phyloP scores from a whole-genome alignment of 352 stramenopile genomes.

The Phytophthora lateralis region DNA sequence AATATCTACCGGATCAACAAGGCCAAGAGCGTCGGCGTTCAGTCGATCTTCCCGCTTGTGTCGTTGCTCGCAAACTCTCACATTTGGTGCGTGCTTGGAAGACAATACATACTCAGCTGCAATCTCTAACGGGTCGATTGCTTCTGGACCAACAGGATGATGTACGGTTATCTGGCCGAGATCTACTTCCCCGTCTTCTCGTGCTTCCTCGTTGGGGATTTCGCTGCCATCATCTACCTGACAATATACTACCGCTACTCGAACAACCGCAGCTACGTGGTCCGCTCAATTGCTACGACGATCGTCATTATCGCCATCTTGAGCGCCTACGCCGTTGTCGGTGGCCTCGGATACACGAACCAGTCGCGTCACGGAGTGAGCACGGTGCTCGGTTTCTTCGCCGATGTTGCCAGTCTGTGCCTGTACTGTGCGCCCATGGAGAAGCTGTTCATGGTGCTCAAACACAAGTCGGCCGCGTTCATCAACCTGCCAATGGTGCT shows the following conservation, averaged over 20 bases:
- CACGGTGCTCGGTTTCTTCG: conserved; percentile 42
- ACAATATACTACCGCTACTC: conserved; percentile 56
- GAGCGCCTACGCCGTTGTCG: conserved; percentile 45
- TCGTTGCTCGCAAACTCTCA: conserved; percentile 50
- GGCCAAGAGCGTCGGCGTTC: conserved; percentile 38
- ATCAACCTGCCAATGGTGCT: conserved; percentile 60
- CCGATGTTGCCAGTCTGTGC: conserved; percentile 34
- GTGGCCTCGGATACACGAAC: conserved; percentile 35
- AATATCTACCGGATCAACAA: conserved; percentile 45
- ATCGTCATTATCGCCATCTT: conserved; percentile 27
- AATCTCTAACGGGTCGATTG: conserved; percentile 7
- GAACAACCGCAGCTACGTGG: conserved; percentile 33
- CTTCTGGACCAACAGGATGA: conserved; percentile 33
- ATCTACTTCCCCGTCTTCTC: conserved; percentile 57
- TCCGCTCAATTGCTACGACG: conserved; percentile 27
- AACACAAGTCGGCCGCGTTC: conserved; percentile 42
- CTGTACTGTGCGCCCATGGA: conserved; percentile 55
- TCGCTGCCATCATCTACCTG: conserved; percentile 51
- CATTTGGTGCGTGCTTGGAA: conserved; percentile 31
- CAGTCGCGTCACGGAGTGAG: conserved; percentile 39
- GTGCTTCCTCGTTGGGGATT: conserved; percentile 44
- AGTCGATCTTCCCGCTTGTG: conserved; percentile 55
- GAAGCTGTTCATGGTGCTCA: conserved; percentile 49
- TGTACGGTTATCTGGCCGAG: conserved; percentile 55
- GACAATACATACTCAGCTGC: neutral